Evolutionary conservation across 2,329 filamentous ascomycete species (phyloP), one percentile per base, ranked within the genome.

Genomic region (Epichloe aotearoae): DNA sequence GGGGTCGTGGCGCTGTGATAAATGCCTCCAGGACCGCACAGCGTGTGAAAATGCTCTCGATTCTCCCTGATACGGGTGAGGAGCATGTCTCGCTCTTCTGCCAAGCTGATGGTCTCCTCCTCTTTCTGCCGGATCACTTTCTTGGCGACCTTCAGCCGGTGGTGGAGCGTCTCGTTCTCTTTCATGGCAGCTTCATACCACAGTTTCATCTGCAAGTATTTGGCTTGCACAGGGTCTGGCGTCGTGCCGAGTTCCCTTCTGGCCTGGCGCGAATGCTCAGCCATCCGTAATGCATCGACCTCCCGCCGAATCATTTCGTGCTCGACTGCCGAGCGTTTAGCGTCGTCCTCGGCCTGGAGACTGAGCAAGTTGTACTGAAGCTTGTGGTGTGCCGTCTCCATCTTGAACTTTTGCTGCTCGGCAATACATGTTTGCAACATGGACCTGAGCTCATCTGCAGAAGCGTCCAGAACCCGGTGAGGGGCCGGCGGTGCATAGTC

Each of bases 291-390:
- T 12, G 90, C 86, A 54, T 95, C 86, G 19, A 95, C 84, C 66
- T 96, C 89, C 20, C 86, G 79, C 55, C 88, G 80, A n/a, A 84
- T 85, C 79, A 96, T 90, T 56, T 93, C 86, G 59, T 95, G 86
- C 66, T 96, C 91, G 5, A 96, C 90, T 37, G 83, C 85, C 57
- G 91, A 88, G 26, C 89, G 82, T 66, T 94, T 90, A 10, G 88
- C 80, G 33, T 89, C 84, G 58, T 95, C 88, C 46, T 84, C 82
- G 50, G 86, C 89, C 61, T 95, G 88, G 56, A 96, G 82, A 48
- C 80, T 82, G 30, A 95, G 76, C 61, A 96, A 77, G 59, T 84
- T 89, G 62, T 90, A 86, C 65, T 96, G 91, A 50, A 97, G 73
- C 68, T 93, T 94, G 70, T 93, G 85, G 64, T 96, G 90, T 34